Base-by-base conservation (phyloP, 345 rosid species). In the Aquilaria malaccensis region DNA sequence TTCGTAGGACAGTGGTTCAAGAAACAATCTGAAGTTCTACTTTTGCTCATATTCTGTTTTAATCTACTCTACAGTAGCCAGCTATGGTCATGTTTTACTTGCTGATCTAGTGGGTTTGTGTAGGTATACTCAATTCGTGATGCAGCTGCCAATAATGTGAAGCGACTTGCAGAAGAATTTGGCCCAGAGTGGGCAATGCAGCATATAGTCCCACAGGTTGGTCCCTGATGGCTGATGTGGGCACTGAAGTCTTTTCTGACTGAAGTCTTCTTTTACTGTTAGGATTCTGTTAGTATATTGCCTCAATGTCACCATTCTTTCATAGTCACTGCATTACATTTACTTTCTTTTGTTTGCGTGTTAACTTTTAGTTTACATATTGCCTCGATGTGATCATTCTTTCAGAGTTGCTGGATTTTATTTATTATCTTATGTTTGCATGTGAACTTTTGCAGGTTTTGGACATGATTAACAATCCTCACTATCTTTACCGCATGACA, bases 151-250 rank as follows among this genome's bases (percentile, higher is more conserved):
- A 93, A 93, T 68, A 93, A 89, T 61, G 83, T 93, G 63, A 93
- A 87, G 79, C 88, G 96, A 64, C 97, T 92, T 45, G 97, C 93
- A 30, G 98, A 92, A 77, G 98, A 93, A 73, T 93, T 93, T 77
- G 98, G 98, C 48, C 89, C 96, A 45, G 94, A 93, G 13, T 93
- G 98, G 97, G 94, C 97, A 69, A 93, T 89, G 98, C 89, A 84
- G 74, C 97, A 93, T 74, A 89, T 89, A 72, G 86, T 93, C 75
- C 94, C 97, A 54, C 96, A 85, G 96, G 98, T 93, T 61, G 50
- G 71, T 71, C 41, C 43, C 43, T 37, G 7, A 4, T 37, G 43
- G 43, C 43, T 37, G 43, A 37, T 37, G 7, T 37, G 43, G 43
- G 7, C 7, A 4, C 43, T 37, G 7, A 37, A 37, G 43, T 37